These are phyloP conservation scores for Eucalyptus erythrocorys DNA, from an alignment of 345 rosid species.

Conservation along the genomic window DNA sequence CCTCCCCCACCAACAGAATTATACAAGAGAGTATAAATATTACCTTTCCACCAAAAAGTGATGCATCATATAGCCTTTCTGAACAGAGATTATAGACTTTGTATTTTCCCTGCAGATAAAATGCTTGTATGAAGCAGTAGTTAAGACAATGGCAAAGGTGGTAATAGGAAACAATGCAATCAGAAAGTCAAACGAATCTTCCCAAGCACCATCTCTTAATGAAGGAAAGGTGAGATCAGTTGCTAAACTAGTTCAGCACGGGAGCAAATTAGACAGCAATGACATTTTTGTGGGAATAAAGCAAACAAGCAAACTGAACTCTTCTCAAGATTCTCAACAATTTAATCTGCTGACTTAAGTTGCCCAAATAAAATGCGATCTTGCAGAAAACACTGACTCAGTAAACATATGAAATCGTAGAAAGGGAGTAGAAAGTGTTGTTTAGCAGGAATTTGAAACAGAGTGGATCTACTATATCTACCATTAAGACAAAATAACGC, in stretches of 20 bases:
- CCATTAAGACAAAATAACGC: not conserved
- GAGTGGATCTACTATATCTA: not conserved
- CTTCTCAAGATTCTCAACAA: not conserved
- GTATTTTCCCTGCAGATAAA: constrained; percentile 65
- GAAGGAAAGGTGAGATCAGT: not conserved
- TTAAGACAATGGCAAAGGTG: not conserved
- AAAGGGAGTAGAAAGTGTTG: not conserved
- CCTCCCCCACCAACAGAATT: not conserved
- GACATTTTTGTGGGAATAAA: not conserved
- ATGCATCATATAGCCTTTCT: constrained; percentile 88
- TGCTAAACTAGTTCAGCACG: not conserved
- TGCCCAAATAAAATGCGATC: not conserved
- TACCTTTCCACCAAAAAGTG: constrained; percentile 86
- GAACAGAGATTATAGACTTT: constrained; percentile 94
- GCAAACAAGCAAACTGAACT: not conserved
- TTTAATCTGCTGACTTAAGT: not conserved
- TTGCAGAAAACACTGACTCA: not conserved
- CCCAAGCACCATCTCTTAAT: not conserved
- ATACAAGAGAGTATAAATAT: not conserved
- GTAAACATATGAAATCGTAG: not conserved
- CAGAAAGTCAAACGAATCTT: not conserved
- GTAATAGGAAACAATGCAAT: not conserved
- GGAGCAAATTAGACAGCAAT: not conserved
- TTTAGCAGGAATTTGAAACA: not conserved
- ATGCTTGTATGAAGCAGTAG: not conserved